Evolutionary conservation across 106 monocot genomes (phyloP).

Genomic region (Hemerocallis citrina): DNA sequence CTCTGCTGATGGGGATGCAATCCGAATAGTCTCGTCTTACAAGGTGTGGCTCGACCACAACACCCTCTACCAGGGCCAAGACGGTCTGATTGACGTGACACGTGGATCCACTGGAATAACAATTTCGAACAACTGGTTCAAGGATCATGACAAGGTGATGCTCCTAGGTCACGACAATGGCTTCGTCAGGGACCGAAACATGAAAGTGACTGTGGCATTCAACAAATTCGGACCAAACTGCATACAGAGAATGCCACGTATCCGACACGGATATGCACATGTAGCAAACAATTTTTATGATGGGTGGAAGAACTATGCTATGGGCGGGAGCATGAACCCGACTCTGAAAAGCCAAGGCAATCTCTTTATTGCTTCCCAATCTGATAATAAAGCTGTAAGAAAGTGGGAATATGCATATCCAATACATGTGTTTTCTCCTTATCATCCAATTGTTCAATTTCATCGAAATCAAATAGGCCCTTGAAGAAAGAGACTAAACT

Average conservation of each 20-base stretch:
- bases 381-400: constrained; percentile 46
- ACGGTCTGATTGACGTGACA: constrained; percentile 75
- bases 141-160: constrained; percentile 77
- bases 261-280: constrained; percentile 73
- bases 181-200: constrained; percentile 27
- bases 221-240: constrained; percentile 67
- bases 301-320: constrained; percentile 71
- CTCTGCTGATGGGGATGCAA: constrained; percentile 49
- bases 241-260: constrained; percentile 65
- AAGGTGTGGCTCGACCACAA: constrained; percentile 90
- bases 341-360: constrained; percentile 64
- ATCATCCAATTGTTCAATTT: no score
- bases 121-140: constrained; percentile 88
- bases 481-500: no score
- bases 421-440: no score
- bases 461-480: no score
- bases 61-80: constrained; percentile 47
- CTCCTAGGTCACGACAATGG: constrained; percentile 63
- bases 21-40: constrained; percentile 33
- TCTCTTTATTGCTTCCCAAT: constrained; percentile 38
- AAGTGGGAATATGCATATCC: no score
- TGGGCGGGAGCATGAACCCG: constrained; percentile 79
- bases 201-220: constrained; percentile 49
- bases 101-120: constrained; percentile 59
- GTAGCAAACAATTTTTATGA: constrained; percentile 83